Conservation (phyloP, 495 filamentous ascomycete species). For the Aspergillus egyptiacus region DNA sequence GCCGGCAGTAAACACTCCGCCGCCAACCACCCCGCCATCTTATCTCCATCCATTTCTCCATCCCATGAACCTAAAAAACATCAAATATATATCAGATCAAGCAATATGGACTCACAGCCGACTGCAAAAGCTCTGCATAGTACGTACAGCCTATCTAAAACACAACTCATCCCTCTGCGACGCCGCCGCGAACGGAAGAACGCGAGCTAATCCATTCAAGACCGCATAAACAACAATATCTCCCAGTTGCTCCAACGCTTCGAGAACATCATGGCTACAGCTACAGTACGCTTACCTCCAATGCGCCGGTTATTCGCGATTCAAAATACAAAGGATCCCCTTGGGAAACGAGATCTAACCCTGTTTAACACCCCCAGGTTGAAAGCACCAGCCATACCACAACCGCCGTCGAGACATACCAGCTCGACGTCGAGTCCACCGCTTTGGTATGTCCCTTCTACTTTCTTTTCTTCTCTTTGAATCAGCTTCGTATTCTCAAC, state of each 20-base stretch:
- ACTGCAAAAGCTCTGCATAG: constrained; percentile 36
- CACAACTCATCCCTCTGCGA: not conserved
- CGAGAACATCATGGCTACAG: constrained; percentile 54
- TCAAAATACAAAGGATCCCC: not conserved
- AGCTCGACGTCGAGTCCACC: constrained; percentile 59
- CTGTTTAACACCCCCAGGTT: constrained; percentile 21
- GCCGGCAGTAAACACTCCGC: constrained; percentile 15
- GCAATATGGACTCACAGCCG: constrained; percentile 34
- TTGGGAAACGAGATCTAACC: not conserved
- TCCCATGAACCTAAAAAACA: constrained; percentile 1
- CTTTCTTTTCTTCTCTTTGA: not conserved
- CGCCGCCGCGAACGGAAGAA: not conserved
- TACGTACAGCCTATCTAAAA: constrained; percentile 9
- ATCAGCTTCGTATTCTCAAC: too few species aligned
- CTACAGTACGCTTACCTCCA: constrained; percentile 51
- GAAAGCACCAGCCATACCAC: constrained; percentile 33
- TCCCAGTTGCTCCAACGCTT: constrained; percentile 55
- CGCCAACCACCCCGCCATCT: constrained; percentile 9
- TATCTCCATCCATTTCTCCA: not conserved
- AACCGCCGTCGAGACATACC: constrained; percentile 54
- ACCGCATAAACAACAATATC: constrained; percentile 49
- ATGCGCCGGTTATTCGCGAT: too few species aligned
- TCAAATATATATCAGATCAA: not conserved
- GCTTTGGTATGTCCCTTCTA: constrained; percentile 45
- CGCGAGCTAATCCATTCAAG: constrained; percentile 25